A percentile compares a stretch with the other conserved stretches of the same genome.
phyloP scores from a whole-genome alignment of 2,329 filamentous ascomycete species.

The Penicillium capsulatum region DNA sequence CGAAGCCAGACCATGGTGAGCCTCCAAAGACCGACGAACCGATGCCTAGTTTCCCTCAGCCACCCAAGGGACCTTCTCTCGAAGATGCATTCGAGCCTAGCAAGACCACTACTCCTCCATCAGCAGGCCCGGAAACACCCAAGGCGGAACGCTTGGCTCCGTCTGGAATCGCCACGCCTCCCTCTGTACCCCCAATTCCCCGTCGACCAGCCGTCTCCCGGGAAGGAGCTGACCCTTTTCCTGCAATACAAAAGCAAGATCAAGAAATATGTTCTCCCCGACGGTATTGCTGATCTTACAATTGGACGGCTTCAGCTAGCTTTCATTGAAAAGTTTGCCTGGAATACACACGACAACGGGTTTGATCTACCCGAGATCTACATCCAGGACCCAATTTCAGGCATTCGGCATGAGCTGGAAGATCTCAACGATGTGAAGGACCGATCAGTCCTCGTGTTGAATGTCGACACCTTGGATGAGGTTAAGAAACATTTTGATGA shows the following conservation, averaged over 20 bases:
- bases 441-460: constrained; percentile 87
- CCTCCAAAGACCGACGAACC: constrained; percentile 50
- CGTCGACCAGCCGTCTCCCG: constrained; percentile 61
- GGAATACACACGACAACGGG: constrained; percentile 95
- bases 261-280: constrained; percentile 87
- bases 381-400: constrained; percentile 91
- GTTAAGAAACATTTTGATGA: constrained; percentile 96
- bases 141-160: constrained; percentile 19
- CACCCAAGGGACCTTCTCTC: constrained; percentile 34
- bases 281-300: constrained; percentile 78
- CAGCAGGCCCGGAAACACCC: constrained; percentile 26
- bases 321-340: constrained; percentile 98
- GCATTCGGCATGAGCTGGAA: constrained; percentile 93
- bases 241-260: constrained; percentile 95
- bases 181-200: constrained; percentile 53
- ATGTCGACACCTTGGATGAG: constrained; percentile 88
- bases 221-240: constrained; percentile 89
- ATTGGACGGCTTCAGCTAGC: constrained; percentile 86
- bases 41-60: constrained; percentile 51
- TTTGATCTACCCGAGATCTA: constrained; percentile 94
- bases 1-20: constrained; percentile 34
- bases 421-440: constrained; percentile 92
- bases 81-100: constrained; percentile 36
- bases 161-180: constrained; percentile 30
- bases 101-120: constrained; percentile 20